phyloP scores from a whole-genome alignment of 805 yeast species.

The Lipomyces mesembrius region DNA sequence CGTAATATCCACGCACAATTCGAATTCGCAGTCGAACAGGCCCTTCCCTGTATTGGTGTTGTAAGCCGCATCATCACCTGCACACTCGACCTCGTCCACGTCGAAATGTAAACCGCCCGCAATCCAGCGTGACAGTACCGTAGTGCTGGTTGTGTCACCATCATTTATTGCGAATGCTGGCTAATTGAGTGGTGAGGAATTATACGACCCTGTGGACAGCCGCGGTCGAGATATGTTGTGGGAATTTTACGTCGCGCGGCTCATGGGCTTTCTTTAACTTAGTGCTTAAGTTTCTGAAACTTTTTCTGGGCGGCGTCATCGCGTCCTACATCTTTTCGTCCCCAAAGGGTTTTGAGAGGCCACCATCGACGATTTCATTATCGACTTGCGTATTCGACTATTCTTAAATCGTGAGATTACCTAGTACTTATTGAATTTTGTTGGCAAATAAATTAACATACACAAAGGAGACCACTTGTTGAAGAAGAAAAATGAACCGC shows the following conservation, averaged over 20 bases:
- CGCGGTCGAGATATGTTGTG: background rate
- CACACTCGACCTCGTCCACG: background rate
- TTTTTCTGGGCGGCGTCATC: background rate
- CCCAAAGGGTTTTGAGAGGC: no score
- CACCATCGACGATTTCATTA: background rate
- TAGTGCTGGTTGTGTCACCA: background rate
- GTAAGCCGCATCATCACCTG: background rate
- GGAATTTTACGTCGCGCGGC: background rate
- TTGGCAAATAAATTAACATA: background rate
- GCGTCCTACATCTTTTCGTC: background rate
- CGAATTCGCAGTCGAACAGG: background rate
- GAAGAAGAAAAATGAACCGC: constrained; percentile 50
- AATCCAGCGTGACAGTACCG: background rate
- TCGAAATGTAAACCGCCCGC: background rate
- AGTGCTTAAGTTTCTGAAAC: background rate
- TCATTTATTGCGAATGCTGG: background rate
- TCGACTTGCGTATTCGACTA: background rate
- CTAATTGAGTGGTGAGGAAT: background rate
- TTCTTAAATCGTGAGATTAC: background rate
- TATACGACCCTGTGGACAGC: background rate
- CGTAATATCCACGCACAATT: background rate
- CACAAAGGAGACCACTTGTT: background rate
- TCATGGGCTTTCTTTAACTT: background rate
- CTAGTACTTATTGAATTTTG: background rate
- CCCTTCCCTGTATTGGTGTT: background rate